phyloP scores from a whole-genome alignment of 1,284 basidiomycete genomes.

The Ustilago nuda region DNA sequence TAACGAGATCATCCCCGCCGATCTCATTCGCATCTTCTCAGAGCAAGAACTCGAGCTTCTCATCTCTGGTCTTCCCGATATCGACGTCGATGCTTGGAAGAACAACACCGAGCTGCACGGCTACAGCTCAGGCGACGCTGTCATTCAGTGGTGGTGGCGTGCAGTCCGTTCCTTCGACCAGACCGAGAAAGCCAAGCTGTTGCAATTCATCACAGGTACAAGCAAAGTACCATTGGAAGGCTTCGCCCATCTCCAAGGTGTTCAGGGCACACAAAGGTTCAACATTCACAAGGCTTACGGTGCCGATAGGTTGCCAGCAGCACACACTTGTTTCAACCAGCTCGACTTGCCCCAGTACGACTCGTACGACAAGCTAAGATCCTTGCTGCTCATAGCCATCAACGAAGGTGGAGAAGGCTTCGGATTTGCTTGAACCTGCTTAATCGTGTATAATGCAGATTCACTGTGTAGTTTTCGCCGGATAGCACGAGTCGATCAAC shows the following conservation, averaged over 20 bases:
- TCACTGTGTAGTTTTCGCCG: conserved; percentile 6
- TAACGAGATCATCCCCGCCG: conserved; percentile 87
- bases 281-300: conserved; percentile 94
- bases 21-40: conserved; percentile 79
- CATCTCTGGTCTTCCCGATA: conserved; percentile 97
- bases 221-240: conserved; percentile 94
- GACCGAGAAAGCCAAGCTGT: conserved; percentile 87
- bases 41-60: conserved; percentile 98
- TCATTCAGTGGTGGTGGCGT: conserved; percentile 99
- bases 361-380: conserved; percentile 63
- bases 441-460: too few species aligned
- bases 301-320: conserved; percentile 86
- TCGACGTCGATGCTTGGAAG: conserved; percentile 98
- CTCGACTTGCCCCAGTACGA: conserved; percentile 69
- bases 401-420: conserved; percentile 69
- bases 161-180: conserved; percentile 97
- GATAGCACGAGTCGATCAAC: conserved; percentile 33
- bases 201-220: conserved; percentile 91
- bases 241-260: conserved; percentile 91
- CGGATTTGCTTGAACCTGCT: conserved; percentile 59
- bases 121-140: conserved; percentile 80
- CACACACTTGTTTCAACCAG: conserved; percentile 81
- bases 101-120: conserved; percentile 92
- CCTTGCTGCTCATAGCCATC: conserved; percentile 59
- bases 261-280: conserved; percentile 93